These are phyloP conservation scores for Rheum nobile DNA, from an alignment of 148 eudicot species.

Conservation along the genomic window DNA sequence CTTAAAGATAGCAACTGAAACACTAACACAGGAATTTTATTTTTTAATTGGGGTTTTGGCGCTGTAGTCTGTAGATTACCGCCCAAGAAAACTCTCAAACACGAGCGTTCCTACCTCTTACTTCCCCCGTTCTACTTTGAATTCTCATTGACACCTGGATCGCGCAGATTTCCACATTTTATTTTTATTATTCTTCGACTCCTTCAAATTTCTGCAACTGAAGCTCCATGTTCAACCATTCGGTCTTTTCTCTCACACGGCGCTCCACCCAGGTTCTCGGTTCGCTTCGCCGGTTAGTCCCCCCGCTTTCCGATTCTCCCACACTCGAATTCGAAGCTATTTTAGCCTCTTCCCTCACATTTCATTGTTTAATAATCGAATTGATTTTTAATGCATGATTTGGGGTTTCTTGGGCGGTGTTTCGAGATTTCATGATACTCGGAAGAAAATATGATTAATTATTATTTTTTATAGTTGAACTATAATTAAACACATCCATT, in stretches of 20 bases:
- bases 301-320: background rate
- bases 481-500: background rate
- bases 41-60: background rate
- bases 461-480: background rate
- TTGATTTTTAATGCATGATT: background rate
- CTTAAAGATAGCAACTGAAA: too few species aligned
- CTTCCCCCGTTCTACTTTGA: background rate
- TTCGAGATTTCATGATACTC: background rate
- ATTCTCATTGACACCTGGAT: background rate
- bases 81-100: constrained; percentile 2
- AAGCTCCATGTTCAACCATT: background rate
- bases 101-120: background rate
- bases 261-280: background rate
- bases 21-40: too few species aligned
- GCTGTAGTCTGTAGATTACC: background rate
- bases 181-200: background rate
- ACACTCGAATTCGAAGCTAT: background rate
- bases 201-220: background rate
- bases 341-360: background rate
- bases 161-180: background rate
- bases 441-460: background rate
- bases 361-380: background rate
- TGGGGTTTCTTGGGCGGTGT: background rate
- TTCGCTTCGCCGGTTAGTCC: background rate
- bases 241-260: background rate